Base-by-base conservation (phyloP, 495 filamentous ascomycete species). In the Evernia prunastri region DNA sequence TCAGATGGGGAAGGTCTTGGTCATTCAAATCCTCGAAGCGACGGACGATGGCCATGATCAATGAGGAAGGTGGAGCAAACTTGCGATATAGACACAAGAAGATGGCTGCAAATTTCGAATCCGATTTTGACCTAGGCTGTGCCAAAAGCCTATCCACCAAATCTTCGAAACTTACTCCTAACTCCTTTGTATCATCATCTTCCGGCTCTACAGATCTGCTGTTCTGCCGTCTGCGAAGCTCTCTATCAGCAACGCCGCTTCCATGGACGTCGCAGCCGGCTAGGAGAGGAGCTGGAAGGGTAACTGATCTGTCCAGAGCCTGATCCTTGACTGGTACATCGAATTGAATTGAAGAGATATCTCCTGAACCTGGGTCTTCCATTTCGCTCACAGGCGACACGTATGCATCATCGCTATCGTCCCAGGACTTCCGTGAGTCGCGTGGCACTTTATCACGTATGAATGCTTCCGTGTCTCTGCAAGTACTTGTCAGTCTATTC, bases 61-160 rank as follows among this genome's bases (percentile, higher is more conserved):
- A 81, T 45, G 87, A 81, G 18, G 80, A 79, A 0, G 94, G 94
- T 6, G 93, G 81, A 7, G 91, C 89, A 65, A 98, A 97, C 75
- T 92, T 96, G 59, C 94, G 88, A 72, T 96, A 97, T n/a, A 97
- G 81, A 64, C 92, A 95, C 25, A 97, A 78, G 70, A 97, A 97
- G 12, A 92, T 87, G 35, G 87, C 82, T 23, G 81, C 80, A 73
- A 97, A 97, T 72, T 95, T 96, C 25, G 81, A 79, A 72, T 97
- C 94, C 9, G 86, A 79, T 72, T 90, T 92, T 40, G 91, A 91
- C 80, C 93, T 87, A 42, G 89, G 88, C 61, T 87, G 82, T 0
- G 86, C 81, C 35, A 97, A 78, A 37, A 98, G 79, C 51, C 90
- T 87, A 72, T 97, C 91, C 20, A 97, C 88, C 12, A 98, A 80